A percentile compares a stretch with the other conserved stretches of the same genome.
These are phyloP conservation scores for Pinguiococcus pyrenoidosus DNA, from an alignment of 108 stramenopile genomes.

Conservation along the genomic window DNA sequence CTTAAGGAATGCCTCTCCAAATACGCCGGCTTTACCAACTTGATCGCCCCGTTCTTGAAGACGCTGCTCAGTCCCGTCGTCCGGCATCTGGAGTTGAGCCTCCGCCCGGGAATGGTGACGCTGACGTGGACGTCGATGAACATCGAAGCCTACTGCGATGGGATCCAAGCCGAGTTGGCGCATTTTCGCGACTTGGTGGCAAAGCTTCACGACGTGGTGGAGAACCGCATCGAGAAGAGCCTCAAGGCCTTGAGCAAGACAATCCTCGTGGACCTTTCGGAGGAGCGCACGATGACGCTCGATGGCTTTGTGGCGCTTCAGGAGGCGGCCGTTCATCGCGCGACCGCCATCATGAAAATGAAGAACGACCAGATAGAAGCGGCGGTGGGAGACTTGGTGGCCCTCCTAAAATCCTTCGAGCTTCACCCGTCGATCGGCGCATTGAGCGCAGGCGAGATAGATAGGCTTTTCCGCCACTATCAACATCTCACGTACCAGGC, in stretches of 20 bases:
- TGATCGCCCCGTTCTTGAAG: conserved; percentile 29
- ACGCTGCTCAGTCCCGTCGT: conserved; percentile 22
- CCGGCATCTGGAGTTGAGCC: conserved; percentile 17
- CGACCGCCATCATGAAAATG: not conserved
- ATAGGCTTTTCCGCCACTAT: conserved; percentile 16
- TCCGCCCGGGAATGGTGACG: conserved; percentile 44
- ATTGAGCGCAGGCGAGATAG: not conserved
- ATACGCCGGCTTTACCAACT: conserved; percentile 24
- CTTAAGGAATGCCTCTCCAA: conserved; percentile 32
- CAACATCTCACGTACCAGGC: conserved; percentile 34
- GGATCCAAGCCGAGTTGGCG: conserved; percentile 17
- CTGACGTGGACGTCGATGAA: conserved; percentile 56
- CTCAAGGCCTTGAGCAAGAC: conserved; percentile 32
- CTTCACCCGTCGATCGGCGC: conserved; percentile 6
- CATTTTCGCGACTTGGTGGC: conserved; percentile 35
- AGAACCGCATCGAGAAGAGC: conserved; percentile 49
- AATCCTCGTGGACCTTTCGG: conserved; percentile 21
- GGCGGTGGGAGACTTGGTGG: conserved; percentile 43
- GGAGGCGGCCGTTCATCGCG: conserved; percentile 12
- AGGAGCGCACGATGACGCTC: conserved; percentile 34
- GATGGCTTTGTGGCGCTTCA: conserved; percentile 45
- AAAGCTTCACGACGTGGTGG: conserved; percentile 49
- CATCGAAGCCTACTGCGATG: conserved; percentile 34
- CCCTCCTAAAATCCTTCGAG: conserved; percentile 7
- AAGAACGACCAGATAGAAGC: conserved; percentile 39